Evolutionary conservation across 2,329 filamentous ascomycete species (phyloP), one percentile per base, ranked within the genome.

Genomic region (Colletotrichum tropicale): DNA sequence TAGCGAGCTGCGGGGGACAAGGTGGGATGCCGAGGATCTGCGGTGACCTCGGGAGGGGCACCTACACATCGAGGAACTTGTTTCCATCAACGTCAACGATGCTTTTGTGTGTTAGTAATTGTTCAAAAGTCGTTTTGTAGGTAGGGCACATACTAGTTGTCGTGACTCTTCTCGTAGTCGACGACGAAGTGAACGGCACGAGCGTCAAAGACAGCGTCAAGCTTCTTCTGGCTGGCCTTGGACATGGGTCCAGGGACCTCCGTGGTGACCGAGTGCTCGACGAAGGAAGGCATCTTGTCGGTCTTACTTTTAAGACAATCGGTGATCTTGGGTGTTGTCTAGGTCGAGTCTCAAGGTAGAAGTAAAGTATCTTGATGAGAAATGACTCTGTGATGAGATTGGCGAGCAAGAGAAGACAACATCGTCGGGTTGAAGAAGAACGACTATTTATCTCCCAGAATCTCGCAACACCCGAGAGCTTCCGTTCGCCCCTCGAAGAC

Each of bases 141-240:
- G 3, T 6, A 5, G 9, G 24, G 7, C 7, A 66, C 79, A 15
- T 75, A 84, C 83, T 90, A 90, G 82, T 90, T 90, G 69, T 88
- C 89, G 60, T 84, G 80, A 80, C 87, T 89, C 83, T 89, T 87
- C 66, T 87, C 82, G 78, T 90, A 90, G 80, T 90, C 86, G 70
- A 87, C 88, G 69, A 90, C 85, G 80, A 90, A 89, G 82, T 89
- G 87, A 71, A 90, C 84, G 71, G 87, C 88, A 62, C 89, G 85
- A 38, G 87, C 88, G 79, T 90, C 89, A 76, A 89, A 90, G 76
- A 90, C 84, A 67, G 84, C 81, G 77, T 89, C 84, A 60, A 90
- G 84, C 77, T 88, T 80, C 80, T 85, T 82, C 66, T 82, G 78
- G 74, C 81, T 82, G 72, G 84, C 84, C 82, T 83, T 83, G 77